phyloP scores from a whole-genome alignment of 1,139 yeast species.

The Spathaspora jeffriesii region DNA sequence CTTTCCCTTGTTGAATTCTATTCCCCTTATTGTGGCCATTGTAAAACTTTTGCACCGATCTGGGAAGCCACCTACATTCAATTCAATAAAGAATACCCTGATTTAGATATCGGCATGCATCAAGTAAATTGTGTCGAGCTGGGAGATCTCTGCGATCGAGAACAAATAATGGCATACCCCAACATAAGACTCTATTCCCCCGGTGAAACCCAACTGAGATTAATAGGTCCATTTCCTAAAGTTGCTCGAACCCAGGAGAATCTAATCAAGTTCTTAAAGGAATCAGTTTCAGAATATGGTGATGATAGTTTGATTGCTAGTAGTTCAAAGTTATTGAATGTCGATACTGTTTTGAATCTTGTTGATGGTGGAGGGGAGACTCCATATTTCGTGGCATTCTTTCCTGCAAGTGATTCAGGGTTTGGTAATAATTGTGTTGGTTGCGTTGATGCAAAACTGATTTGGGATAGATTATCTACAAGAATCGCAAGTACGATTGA shows the following conservation, averaged over 20 bases:
- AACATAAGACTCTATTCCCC: conserved; percentile 63
- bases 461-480: conserved; percentile 61
- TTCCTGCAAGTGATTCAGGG: conserved; percentile 51
- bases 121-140: conserved; percentile 75
- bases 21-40: conserved; percentile 74
- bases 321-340: conserved; percentile 31
- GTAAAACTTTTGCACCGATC: conserved; percentile 61
- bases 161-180: conserved; percentile 59
- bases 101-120: conserved; percentile 50
- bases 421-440: conserved; percentile 41
- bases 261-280: conserved; percentile 52
- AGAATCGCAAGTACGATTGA: conserved; percentile 41
- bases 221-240: conserved; percentile 49
- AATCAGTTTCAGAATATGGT: conserved; percentile 48
- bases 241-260: conserved; percentile 47
- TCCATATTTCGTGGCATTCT: conserved; percentile 62
- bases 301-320: conserved; percentile 35
- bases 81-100: conserved; percentile 35
- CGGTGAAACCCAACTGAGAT: conserved; percentile 25
- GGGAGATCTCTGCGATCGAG: conserved; percentile 71
- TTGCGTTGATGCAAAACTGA: conserved; percentile 49
- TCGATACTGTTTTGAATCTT: conserved; percentile 36
- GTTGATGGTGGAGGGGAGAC: conserved; percentile 47
- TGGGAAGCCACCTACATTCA: conserved; percentile 59
- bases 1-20: conserved; percentile 64